These are phyloP conservation scores for Colletotrichum sublineola DNA, from an alignment of 2,329 filamentous ascomycete genomes.

Conservation along the genomic window DNA sequence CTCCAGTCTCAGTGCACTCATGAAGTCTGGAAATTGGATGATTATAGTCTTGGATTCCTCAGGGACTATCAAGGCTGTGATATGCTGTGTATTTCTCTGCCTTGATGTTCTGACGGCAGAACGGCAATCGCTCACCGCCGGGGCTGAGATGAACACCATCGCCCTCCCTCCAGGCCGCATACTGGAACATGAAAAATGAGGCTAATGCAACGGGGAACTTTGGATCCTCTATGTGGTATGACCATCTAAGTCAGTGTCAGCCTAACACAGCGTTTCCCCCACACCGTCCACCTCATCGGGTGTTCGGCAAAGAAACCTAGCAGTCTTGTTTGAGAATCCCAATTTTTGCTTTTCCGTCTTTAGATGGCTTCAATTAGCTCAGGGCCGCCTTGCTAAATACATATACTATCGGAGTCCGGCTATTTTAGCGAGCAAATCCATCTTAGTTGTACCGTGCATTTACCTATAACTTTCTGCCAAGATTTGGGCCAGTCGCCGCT, in stretches of 20 bases:
- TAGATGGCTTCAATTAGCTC: not conserved
- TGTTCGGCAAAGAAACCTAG: slow-evolving; percentile 18
- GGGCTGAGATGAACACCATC: slow-evolving; percentile 18
- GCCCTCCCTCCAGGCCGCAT: not conserved
- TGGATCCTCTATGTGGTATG: not conserved
- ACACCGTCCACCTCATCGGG: not conserved
- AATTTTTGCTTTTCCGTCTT: slow-evolving; percentile 30
- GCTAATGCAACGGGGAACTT: not conserved
- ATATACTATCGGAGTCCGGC: no score
- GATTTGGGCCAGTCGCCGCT: no score
- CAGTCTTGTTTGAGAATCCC: slow-evolving; percentile 16
- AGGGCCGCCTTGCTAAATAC: not conserved
- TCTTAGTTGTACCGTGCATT: no score
- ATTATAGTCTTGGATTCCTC: not conserved
- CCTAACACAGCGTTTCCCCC: not conserved
- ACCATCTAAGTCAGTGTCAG: not conserved
- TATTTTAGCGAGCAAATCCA: no score
- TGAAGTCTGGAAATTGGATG: not conserved
- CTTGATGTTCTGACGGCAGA: no score
- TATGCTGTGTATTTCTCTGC: not conserved
- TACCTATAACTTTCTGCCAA: no score
- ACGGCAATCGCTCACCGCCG: not conserved
- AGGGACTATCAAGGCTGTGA: no score
- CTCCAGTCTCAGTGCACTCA: not conserved
- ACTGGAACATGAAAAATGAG: not conserved